These are phyloP conservation scores for Mycena capillaripes DNA, from an alignment of 768 basidiomycete genomes.

Conservation along the genomic window DNA sequence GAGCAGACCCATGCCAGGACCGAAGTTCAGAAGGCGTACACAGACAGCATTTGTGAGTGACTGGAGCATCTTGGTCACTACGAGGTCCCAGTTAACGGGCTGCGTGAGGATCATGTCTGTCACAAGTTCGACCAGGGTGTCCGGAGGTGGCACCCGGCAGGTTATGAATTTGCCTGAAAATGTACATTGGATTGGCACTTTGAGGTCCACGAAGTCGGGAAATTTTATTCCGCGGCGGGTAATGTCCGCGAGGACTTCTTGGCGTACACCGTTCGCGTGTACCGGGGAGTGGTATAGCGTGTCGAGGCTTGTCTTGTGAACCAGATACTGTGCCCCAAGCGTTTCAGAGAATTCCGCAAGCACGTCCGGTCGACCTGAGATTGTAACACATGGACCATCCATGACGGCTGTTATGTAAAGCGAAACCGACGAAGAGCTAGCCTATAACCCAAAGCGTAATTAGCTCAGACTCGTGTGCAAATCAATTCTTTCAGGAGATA, in stretches of 20 bases:
- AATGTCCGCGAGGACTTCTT: conserved; percentile 61
- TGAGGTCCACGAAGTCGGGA: conserved; percentile 62
- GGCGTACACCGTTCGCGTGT: conserved; percentile 49
- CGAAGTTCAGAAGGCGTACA: conserved; percentile 48
- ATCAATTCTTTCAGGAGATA: background rate
- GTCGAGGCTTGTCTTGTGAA: conserved; percentile 61
- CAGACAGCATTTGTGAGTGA: background rate
- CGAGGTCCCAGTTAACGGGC: conserved; percentile 67
- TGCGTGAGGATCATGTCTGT: conserved; percentile 64
- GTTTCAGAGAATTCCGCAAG: conserved; percentile 58
- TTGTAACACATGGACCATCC: conserved; percentile 61
- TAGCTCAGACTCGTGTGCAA: background rate
- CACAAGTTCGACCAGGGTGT: conserved; percentile 57
- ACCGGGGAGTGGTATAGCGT: conserved; percentile 66
- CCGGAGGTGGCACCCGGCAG: conserved; percentile 31
- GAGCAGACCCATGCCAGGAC: conserved; percentile 50
- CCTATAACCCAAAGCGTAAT: conserved; percentile 5
- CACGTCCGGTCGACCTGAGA: conserved; percentile 70
- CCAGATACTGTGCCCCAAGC: conserved; percentile 50
- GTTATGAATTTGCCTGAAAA: conserved; percentile 55
- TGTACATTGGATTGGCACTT: conserved; percentile 63
- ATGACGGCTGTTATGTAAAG: conserved; percentile 67
- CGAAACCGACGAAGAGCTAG: conserved; percentile 5
- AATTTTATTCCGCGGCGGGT: conserved; percentile 61
- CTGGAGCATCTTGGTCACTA: conserved; percentile 45